phyloP scores from a whole-genome alignment of 257 asterid species.

The Capsicum pubescens region DNA sequence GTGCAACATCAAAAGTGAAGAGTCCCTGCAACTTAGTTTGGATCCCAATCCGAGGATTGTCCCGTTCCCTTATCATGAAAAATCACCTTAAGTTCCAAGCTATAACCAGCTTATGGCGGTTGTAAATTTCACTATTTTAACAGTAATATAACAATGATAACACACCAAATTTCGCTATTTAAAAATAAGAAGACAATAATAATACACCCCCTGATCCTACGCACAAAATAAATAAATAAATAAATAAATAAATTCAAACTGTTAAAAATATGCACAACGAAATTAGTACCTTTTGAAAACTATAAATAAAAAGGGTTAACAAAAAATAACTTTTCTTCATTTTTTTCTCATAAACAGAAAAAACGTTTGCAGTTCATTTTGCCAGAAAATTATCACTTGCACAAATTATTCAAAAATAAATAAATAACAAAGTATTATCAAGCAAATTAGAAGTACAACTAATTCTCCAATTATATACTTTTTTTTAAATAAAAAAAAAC shows the following conservation, averaged over 20 bases:
- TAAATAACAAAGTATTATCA: too few relatives aligned
- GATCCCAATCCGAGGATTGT: not conserved
- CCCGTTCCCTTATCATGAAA: conserved; percentile 20
- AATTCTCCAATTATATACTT: too few relatives aligned
- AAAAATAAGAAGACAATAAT: too few relatives aligned
- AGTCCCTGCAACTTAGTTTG: too few relatives aligned
- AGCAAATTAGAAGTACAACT: too few relatives aligned
- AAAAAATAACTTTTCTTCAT: not conserved
- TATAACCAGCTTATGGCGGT: not conserved
- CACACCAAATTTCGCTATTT: not conserved
- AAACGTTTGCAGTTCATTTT: conserved; percentile 2
- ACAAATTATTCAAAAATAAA: not conserved
- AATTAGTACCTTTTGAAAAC: not conserved
- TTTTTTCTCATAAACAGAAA: not conserved
- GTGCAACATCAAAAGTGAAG: too few relatives aligned
- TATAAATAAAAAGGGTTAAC: not conserved
- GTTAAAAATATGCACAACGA: not conserved
- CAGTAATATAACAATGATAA: not conserved
- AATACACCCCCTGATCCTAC: not conserved
- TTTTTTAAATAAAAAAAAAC: too few relatives aligned
- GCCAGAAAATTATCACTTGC: not conserved
- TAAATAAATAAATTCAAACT: not conserved
- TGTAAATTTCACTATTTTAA: conserved; percentile 15
- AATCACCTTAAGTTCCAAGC: conserved; percentile 26
- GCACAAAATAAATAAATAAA: not conserved